phyloP scores from a whole-genome alignment of 108 stramenopile species.

The Nannochloropsis gaditana region DNA sequence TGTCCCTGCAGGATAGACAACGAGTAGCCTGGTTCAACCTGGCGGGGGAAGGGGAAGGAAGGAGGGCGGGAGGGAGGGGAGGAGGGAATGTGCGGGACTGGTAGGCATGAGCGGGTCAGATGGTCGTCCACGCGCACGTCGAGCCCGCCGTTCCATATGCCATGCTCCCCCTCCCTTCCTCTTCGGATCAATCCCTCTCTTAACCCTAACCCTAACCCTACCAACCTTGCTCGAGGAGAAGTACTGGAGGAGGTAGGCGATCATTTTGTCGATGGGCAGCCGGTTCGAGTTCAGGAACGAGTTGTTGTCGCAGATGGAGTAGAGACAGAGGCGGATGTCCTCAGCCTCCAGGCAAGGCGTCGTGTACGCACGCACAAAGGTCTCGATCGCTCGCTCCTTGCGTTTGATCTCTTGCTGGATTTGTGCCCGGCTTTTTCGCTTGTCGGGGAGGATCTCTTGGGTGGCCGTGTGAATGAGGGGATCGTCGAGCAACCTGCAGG shows the following conservation, averaged over 20 bases:
- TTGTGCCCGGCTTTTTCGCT: constrained; percentile 51
- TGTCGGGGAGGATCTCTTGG: constrained; percentile 61
- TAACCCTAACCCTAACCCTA: neutral
- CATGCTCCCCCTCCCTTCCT: too few species aligned
- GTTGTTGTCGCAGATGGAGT: constrained; percentile 72
- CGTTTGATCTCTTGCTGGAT: constrained; percentile 62
- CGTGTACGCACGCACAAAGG: constrained; percentile 56
- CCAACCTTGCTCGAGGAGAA: constrained; percentile 53
- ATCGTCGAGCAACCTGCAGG: constrained; percentile 33
- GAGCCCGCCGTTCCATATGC: neutral
- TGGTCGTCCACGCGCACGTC: neutral
- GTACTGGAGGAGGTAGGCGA: constrained; percentile 57
- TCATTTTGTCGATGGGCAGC: constrained; percentile 70
- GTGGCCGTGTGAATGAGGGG: constrained; percentile 58
- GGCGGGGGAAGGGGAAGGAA: neutral
- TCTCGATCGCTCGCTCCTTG: constrained; percentile 63
- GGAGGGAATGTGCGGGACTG: neutral
- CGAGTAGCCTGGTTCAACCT: constrained; percentile 49
- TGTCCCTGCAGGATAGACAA: constrained; percentile 63
- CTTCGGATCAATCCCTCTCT: too few species aligned
- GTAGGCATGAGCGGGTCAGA: neutral
- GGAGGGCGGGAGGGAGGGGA: neutral
- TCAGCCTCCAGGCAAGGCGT: constrained; percentile 42
- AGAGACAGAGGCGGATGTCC: constrained; percentile 68
- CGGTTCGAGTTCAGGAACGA: constrained; percentile 74